Evolutionary conservation across 805 yeast genomes (phyloP).

Genomic region (Lipomyces kockii): DNA sequence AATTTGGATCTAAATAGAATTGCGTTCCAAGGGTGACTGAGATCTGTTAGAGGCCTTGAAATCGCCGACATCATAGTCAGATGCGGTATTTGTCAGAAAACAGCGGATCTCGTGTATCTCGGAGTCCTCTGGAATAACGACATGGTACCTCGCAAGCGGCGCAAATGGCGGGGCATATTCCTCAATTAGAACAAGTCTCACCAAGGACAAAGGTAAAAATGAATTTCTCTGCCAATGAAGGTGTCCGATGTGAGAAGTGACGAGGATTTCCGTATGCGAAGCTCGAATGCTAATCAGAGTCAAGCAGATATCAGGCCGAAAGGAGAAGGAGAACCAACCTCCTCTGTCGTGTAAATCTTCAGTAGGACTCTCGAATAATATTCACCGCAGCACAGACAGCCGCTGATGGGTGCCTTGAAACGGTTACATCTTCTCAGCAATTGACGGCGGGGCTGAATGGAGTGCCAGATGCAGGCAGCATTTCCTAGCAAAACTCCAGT

Average conservation of each 20-base stretch:
- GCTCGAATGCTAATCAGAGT: neutral
- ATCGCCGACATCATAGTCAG: neutral
- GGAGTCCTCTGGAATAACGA: neutral
- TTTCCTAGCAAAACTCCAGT: neutral
- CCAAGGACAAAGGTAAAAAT: neutral
- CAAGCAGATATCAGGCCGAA: neutral
- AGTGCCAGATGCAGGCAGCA: slow-evolving; percentile 2
- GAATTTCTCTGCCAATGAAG: no score
- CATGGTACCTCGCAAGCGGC: neutral
- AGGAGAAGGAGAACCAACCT: neutral
- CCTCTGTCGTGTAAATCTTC: neutral
- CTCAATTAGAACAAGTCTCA: neutral
- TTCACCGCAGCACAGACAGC: neutral
- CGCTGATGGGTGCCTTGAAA: neutral
- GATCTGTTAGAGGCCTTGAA: neutral
- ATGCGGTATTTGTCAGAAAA: neutral
- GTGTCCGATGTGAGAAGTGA: neutral
- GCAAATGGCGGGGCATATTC: neutral
- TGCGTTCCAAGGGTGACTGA: neutral
- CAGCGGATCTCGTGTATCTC: neutral
- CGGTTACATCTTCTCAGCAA: neutral
- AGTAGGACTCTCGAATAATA: neutral
- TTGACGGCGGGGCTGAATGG: no score
- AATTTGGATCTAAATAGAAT: neutral
- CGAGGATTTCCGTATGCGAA: neutral